Percentiles rank a stretch among this genome's conserved stretches.
These are phyloP conservation scores for Suillus tomentosus DNA, from an alignment of 768 basidiomycete species.

Conservation along the genomic window DNA sequence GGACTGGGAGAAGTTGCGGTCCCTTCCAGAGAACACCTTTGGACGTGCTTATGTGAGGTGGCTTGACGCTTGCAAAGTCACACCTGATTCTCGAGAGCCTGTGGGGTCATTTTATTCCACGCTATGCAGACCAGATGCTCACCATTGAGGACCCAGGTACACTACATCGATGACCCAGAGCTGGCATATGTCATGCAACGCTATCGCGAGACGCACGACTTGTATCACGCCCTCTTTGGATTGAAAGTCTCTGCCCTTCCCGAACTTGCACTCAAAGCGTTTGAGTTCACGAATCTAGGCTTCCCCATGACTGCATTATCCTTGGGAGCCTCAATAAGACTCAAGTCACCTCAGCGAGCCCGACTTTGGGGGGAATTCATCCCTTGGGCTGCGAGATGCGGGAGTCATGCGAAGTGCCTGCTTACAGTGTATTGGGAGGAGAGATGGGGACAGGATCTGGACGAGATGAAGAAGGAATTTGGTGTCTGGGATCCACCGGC, in stretches of 20 bases:
- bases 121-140: conserved; percentile 5
- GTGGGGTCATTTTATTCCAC: conserved; percentile 45
- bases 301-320: conserved; percentile 87
- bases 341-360: conserved; percentile 45
- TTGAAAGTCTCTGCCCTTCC: conserved; percentile 89
- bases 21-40: conserved; percentile 77
- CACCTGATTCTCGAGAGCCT: conserved; percentile 91
- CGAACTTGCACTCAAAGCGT: conserved; percentile 92
- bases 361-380: conserved; percentile 79
- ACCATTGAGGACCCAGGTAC: conserved; percentile 58
- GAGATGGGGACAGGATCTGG: conserved; percentile 83
- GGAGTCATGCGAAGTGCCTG: conserved; percentile 69
- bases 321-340: conserved; percentile 47
- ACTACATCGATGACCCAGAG: conserved; percentile 92
- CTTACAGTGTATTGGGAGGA: conserved; percentile 97
- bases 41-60: conserved; percentile 87
- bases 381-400: conserved; percentile 90
- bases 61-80: conserved; percentile 85
- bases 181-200: conserved; percentile 98
- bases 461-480: conserved; percentile 81
- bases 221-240: conserved; percentile 90
- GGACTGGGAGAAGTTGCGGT: conserved; percentile 65
- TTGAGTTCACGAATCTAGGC: conserved; percentile 91
- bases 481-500: conserved; percentile 82
- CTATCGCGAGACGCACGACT: conserved; percentile 97